Evolutionary conservation across 1,139 yeast genomes (phyloP).

Genomic region (Suhomyces atakaporum): DNA sequence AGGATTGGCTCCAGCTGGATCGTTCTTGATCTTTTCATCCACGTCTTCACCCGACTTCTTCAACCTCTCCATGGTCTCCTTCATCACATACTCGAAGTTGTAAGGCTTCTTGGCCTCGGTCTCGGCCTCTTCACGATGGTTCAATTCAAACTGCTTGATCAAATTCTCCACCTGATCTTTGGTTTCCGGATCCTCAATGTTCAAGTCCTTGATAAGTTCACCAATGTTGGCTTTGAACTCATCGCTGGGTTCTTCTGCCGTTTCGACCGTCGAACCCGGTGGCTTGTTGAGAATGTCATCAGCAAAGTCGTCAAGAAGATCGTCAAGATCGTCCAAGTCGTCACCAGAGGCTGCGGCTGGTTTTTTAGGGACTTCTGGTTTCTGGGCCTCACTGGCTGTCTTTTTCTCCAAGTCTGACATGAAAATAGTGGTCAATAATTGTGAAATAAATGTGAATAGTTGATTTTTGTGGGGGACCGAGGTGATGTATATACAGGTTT

Average conservation of each 20-base stretch:
- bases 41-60: slow-evolving; percentile 67
- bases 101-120: slow-evolving; percentile 35
- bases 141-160: slow-evolving; percentile 47
- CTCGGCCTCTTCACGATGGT: slow-evolving; percentile 38
- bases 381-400: slow-evolving; percentile 1
- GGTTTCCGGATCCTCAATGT: slow-evolving; percentile 60
- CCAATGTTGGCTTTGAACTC: slow-evolving; percentile 55
- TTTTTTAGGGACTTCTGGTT: neutral
- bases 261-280: slow-evolving; percentile 46
- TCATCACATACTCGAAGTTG: slow-evolving; percentile 74
- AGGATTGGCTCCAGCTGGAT: slow-evolving; percentile 44
- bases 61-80: slow-evolving; percentile 78
- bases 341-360: slow-evolving; percentile 38
- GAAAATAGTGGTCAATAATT: neutral
- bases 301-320: slow-evolving; percentile 73
- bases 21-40: slow-evolving; percentile 62
- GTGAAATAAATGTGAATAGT: no score
- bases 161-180: slow-evolving; percentile 54
- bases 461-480: no score
- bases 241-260: slow-evolving; percentile 29
- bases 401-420: neutral
- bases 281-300: slow-evolving; percentile 70
- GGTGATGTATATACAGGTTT: no score
- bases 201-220: slow-evolving; percentile 59
- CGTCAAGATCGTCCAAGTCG: slow-evolving; percentile 75